Evolutionary conservation across 176 grass and related monocot species (phyloP).

Genomic region (sorghum (Sorghum bicolor)): DNA sequence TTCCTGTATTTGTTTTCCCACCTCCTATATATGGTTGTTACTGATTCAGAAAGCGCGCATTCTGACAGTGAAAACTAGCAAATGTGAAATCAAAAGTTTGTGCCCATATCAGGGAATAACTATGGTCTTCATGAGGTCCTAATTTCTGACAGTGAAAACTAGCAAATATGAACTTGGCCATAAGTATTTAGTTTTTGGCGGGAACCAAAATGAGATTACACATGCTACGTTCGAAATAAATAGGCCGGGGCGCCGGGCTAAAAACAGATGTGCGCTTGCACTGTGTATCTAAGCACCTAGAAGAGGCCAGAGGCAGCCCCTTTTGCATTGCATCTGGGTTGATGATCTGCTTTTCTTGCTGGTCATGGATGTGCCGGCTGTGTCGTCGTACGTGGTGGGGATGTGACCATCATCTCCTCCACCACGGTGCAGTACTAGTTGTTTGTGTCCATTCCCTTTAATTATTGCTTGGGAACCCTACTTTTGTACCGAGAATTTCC

Average conservation of each 20-base stretch:
- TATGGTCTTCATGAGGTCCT: neutral
- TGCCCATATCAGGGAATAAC: neutral
- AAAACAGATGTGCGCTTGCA: neutral
- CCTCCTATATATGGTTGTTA: no score
- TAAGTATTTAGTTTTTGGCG: neutral
- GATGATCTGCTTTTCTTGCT: slow-evolving; percentile 31
- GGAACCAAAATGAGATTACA: neutral
- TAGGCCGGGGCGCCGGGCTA: neutral
- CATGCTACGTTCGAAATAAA: neutral
- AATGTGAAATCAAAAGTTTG: neutral
- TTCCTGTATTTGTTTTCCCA: neutral
- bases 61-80: neutral
- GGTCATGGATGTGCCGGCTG: slow-evolving; percentile 34
- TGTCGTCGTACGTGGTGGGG: slow-evolving; percentile 41
- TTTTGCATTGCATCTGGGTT: neutral
- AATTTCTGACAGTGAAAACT: no score
- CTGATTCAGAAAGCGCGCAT: neutral
- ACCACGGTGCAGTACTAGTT: slow-evolving; percentile 45
- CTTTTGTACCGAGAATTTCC: slow-evolving; percentile 50
- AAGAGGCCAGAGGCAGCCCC: neutral
- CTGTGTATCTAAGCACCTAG: neutral
- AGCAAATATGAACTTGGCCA: no score
- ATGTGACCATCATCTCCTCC: slow-evolving; percentile 53
- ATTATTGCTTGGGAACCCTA: slow-evolving; percentile 51
- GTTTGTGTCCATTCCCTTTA: slow-evolving; percentile 43